Evolutionary conservation across 208 protist genomes (phyloP), one percentile per base, ranked within the genome.

Genomic region (Trypanosoma cruzi): DNA sequence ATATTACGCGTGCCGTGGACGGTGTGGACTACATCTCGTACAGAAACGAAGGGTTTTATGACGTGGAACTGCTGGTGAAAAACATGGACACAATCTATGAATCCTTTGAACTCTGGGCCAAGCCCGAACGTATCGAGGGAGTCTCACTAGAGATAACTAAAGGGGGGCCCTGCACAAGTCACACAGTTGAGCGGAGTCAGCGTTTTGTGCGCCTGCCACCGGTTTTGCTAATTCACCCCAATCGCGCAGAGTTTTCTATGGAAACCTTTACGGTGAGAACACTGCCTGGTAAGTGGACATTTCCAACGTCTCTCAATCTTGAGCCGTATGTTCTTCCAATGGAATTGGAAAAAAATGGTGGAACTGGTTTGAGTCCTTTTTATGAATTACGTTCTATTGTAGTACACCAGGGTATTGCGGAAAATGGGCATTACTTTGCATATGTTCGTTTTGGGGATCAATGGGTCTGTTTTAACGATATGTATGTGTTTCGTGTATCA

Each of bases 161-260:
- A 49, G 88, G 81, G 8, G 68, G 64, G 0, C 75, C 70, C 11
- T 55, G 80, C 10, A 81, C 81, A 16, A 62, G 66, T 26, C 84
- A 94, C 68, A 89, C 77, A 24, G 84, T 95, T 54, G 86, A 97
- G 46, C 87, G 93, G 46, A 88, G 73, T 3, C 79, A 83, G 62
- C 73, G 71, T 42, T 94, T 97, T 65, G 57, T 83, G 0, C 65
- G 83, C 28, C 81, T 96, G 29, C 94, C 94, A 8, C 91, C 86
- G 24, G 91, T 98, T 59, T 80, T 98, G 8, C 68, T 93, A n/a
- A 71, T 97, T 29, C 92, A 97, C 64, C 89, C 94, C 6, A 96
- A 96, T 58, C 89, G 95, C 34, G 94, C 88, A 16, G 84, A 80
- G 14, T 97, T 93, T 71, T 88, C 95, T 65, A 84, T 84, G 71